phyloP scores from a whole-genome alignment of 208 protist species.

The Lotmaria passim region DNA sequence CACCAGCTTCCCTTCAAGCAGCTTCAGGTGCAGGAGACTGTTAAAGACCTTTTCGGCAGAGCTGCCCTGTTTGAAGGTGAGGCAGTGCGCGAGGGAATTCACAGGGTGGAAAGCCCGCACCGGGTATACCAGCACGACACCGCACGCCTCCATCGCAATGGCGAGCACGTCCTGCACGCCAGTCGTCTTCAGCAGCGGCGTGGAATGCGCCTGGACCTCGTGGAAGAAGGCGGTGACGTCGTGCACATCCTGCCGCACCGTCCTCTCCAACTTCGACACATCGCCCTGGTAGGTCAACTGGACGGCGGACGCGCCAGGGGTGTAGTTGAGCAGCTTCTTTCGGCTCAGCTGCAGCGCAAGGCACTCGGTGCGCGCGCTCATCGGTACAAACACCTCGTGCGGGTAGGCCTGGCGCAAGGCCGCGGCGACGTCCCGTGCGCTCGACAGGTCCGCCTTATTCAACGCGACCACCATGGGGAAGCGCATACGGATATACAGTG shows the following conservation, averaged over 20 bases:
- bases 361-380: conserved; percentile 83
- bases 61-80: conserved; percentile 73
- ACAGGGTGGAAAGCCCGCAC: conserved; percentile 57
- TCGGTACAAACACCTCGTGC: conserved; percentile 72
- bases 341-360: conserved; percentile 70
- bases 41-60: conserved; percentile 77
- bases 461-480: conserved; percentile 93
- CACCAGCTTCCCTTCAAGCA: conserved; percentile 86
- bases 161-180: conserved; percentile 87
- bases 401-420: conserved; percentile 66
- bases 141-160: conserved; percentile 64
- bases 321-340: conserved; percentile 62
- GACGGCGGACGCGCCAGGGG: conserved; percentile 46
- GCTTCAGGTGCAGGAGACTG: conserved; percentile 52
- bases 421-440: conserved; percentile 44
- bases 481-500: conserved; percentile 85
- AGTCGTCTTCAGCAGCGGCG: conserved; percentile 44
- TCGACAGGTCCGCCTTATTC: conserved; percentile 91
- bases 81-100: conserved; percentile 71
- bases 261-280: conserved; percentile 28
- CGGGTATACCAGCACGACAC: conserved; percentile 63
- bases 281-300: conserved; percentile 22
- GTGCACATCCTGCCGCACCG: conserved; percentile 32
- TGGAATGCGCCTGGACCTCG: neutral
- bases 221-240: conserved; percentile 44